Evolutionary conservation across 371 early-diverging fungal genomes (phyloP), one percentile per base, ranked within the genome.

Genomic region (Chytridiales sp.): DNA sequence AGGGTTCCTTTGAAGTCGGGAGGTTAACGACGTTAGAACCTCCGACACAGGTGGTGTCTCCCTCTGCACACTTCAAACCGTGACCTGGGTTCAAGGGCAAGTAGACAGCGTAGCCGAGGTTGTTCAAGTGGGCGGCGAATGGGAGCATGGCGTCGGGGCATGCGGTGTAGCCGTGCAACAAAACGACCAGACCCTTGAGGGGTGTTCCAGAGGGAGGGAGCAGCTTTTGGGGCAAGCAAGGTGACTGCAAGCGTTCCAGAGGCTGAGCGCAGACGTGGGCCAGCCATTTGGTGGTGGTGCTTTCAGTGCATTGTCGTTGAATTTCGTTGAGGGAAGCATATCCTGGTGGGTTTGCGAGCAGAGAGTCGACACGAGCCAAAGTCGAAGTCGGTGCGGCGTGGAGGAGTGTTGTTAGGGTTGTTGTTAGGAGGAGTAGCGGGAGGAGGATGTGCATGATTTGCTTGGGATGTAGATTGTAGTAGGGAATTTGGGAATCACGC

Each of bases 101-200:
- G 44, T 26, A 43, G 41, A 35, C 35, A 27, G 26, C 8, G 43
- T 21, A 56, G 4, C 56, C 41, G 4, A 26, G 27, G 15, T 24
- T 5, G 21, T 56, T 41, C 31, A 56, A 35, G 44, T 8, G 11
- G 11, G 19, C 44, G 15, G 43, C 56, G 24, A 43, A 27, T 21
- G 3, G 21, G 24, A 30, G 11, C 44, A 43, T 56, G 39, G 41
- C 44, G 30, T 56, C 56, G 21, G 56, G 56, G 46, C 56, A 56
- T 9, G 56, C 56, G 30, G 56, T 56, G 35, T 43, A 56, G 40
- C 56, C 56, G 44, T 56, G 56, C 31, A 26, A 56, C 8, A 56
- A 5, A 9, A 56, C 31, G 13, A 56, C 32, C 4, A 29, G 9
- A n/a, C 56, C 56, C 30, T 56, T 56, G 44, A 56, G n/a, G 30